Evolutionary conservation across 352 stramenopile genomes (phyloP).

Genomic region (Phytophthora quininea): DNA sequence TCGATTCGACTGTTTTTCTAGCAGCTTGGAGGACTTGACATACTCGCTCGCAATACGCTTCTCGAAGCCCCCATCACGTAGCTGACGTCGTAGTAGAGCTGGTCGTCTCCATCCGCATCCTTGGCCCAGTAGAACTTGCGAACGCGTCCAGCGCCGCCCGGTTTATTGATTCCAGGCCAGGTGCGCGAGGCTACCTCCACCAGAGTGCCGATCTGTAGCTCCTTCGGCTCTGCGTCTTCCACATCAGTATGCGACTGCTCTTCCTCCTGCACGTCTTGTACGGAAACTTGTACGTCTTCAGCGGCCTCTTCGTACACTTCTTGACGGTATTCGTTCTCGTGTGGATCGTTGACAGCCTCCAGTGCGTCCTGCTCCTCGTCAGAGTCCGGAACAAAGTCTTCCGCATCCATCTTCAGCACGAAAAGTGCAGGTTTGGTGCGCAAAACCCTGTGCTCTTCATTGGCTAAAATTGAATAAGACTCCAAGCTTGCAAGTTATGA

Average conservation of each 20-base stretch:
- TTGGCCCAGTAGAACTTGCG: slow-evolving; percentile 46
- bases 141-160: slow-evolving; percentile 70
- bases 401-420: slow-evolving; percentile 43
- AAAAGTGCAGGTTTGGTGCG: neutral
- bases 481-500: neutral
- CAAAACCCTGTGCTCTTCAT: neutral
- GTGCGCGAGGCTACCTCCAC: slow-evolving; percentile 77
- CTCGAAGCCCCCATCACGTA: slow-evolving; percentile 86
- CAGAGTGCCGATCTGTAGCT: slow-evolving; percentile 47
- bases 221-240: neutral
- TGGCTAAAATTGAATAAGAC: neutral
- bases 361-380: slow-evolving; percentile 33
- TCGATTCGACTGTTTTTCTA: slow-evolving; percentile 47
- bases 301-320: neutral
- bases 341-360: slow-evolving; percentile 12
- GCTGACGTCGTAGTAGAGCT: slow-evolving; percentile 82
- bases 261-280: neutral
- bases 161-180: slow-evolving; percentile 90
- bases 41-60: slow-evolving; percentile 73
- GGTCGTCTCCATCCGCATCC: slow-evolving; percentile 17
- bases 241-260: neutral
- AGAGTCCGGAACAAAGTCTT: slow-evolving; percentile 64
- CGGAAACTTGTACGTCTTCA: neutral
- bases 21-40: slow-evolving; percentile 57
- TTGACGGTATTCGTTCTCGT: slow-evolving; percentile 4